Conservation (phyloP, 306 rosid genomes). For the Trifolium pratense region DNA sequence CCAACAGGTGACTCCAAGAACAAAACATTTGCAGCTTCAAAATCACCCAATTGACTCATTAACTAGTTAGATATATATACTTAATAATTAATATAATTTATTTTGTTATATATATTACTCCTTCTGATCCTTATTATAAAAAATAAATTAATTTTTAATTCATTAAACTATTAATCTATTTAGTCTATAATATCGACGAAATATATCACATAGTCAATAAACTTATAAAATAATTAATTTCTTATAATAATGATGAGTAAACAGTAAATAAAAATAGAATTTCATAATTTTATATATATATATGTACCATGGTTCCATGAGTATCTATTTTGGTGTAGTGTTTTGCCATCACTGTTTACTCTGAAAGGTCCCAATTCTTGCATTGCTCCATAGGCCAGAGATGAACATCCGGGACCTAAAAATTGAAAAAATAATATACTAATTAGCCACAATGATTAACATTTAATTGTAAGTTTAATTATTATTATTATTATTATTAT, state of each 20-base stretch:
- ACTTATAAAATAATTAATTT: too few species aligned
- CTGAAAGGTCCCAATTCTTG: constrained; percentile 95
- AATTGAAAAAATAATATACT: background rate
- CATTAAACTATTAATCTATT: too few species aligned
- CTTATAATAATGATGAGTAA: too few species aligned
- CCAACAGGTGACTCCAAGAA: constrained; percentile 90
- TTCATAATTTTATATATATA: background rate
- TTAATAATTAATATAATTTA: too few species aligned
- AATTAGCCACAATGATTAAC: background rate
- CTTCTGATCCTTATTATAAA: too few species aligned
- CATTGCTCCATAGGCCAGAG: constrained; percentile 95
- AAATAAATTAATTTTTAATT: too few species aligned
- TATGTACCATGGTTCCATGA: constrained; percentile 79
- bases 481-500: background rate
- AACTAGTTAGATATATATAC: background rate
- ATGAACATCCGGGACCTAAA: constrained; percentile 96
- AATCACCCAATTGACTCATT: background rate
- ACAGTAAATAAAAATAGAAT: background rate
- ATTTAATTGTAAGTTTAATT: background rate
- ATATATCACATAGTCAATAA: too few species aligned
- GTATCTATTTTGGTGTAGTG: constrained; percentile 61
- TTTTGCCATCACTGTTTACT: constrained; percentile 88
- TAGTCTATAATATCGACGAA: too few species aligned
- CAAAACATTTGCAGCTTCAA: constrained; percentile 84
- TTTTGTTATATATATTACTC: too few species aligned